Evolutionary conservation across 345 rosid genomes (phyloP), one percentile per base, ranked within the genome.

Genomic region (Syzygium aromaticum): DNA sequence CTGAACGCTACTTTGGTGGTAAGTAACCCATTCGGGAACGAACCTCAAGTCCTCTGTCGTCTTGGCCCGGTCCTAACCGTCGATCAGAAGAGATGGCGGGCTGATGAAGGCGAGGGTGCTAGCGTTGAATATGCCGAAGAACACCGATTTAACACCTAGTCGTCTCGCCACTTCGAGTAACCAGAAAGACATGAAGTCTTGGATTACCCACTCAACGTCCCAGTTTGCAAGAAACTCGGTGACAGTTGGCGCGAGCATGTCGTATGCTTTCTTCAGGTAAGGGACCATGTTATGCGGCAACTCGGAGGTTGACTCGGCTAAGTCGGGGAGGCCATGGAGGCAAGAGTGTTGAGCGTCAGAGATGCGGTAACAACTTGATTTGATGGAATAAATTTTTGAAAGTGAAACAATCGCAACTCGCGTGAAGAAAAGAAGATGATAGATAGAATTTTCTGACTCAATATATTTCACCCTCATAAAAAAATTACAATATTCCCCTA

Each of bases 101-200:
- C 91, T 90, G 8, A 3, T 0, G 19, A 88, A 90, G 40, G 67
- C 87, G 27, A 86, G 23, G 19, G 77, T 5, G 4, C 85, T 64
- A 4, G 92, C 92, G 33, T 30, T 85, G 87, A 85, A 86, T 22
- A 92, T 88, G 59, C 89, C 86, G 84, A 92, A 91, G 82, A 82
- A 90, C 16, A 84, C 91, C 8, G 86, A 46, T 57, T 67, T 53
- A 51, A 92, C 83, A 1, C 91, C 88, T 3, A 90, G 54, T n/a
- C 59, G 86, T n/a, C 87, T 22, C 15, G 92, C 88, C 9, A 88
- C 28, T 2, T 89, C 67, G 43, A 92, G 93, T 17, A 93, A 84
- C 91, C 95, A 93, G 85, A 91, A 85, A 67, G 94, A 52, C 15
- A 89, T 86, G 67, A 91, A 88, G 87, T 93, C 95, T 7, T 78